These are phyloP conservation scores for Xylaria cubensis DNA, from an alignment of 495 filamentous ascomycete species.

Conservation along the genomic window DNA sequence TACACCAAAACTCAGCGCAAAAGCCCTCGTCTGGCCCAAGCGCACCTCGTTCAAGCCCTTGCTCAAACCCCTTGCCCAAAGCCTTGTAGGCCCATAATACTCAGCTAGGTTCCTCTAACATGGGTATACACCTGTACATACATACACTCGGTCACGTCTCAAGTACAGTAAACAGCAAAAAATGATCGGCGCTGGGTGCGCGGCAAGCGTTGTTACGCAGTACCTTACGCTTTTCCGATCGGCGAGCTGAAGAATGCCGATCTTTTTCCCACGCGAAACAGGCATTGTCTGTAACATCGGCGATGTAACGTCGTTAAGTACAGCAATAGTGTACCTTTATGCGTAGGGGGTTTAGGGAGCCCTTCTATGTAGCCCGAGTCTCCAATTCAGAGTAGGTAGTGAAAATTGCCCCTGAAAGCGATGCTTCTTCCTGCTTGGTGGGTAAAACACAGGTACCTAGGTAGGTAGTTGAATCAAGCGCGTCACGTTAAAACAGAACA, in stretches of 20 bases:
- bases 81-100: too few species aligned
- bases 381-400: background rate
- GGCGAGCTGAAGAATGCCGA: constrained; percentile 20
- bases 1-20: too few species aligned
- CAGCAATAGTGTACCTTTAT: background rate
- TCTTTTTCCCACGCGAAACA: constrained; percentile 15
- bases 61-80: too few species aligned
- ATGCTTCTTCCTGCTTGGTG: background rate
- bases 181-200: constrained; percentile 1
- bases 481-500: background rate
- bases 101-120: too few species aligned
- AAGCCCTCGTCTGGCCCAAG: too few species aligned
- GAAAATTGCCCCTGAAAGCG: background rate
- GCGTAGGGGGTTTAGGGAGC: background rate
- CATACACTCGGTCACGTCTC: background rate
- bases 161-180: constrained; percentile 12
- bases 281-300: background rate
- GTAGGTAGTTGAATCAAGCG: background rate
- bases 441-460: too few species aligned
- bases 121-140: too few species aligned
- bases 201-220: constrained; percentile 5
- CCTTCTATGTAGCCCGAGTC: background rate
- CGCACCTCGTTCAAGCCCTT: too few species aligned
- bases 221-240: constrained; percentile 8
- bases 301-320: constrained; percentile 11